Evolutionary conservation across 2,329 filamentous ascomycete species (phyloP).

Genomic region (Fusarium sp.): DNA sequence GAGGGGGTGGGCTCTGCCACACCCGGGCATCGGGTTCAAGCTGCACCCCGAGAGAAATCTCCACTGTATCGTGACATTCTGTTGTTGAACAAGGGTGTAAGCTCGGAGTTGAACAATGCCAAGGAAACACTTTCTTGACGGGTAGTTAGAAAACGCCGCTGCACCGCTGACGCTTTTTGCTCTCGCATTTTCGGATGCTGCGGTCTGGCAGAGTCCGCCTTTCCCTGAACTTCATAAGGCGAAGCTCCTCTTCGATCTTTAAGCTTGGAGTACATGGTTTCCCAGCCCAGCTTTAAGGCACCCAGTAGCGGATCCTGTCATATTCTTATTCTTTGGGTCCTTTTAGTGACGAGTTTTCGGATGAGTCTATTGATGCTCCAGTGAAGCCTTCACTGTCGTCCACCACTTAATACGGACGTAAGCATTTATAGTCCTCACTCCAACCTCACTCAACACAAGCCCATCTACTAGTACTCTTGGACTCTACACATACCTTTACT

Average conservation of each 20-base stretch:
- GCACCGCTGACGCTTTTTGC: conserved; percentile 16
- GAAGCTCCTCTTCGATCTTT: neutral
- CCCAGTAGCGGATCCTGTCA: neutral
- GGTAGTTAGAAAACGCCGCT: conserved; percentile 17
- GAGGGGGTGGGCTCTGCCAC: conserved; percentile 14
- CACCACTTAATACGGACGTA: neutral
- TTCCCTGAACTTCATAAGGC: conserved; percentile 23
- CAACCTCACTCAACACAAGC: neutral
- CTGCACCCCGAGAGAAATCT: conserved; percentile 28
- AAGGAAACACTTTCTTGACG: conserved; percentile 6
- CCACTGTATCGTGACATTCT: conserved; percentile 12
- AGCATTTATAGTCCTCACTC: neutral
- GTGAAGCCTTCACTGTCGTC: conserved; percentile 4
- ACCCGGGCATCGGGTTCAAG: conserved; percentile 38
- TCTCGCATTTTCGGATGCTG: neutral
- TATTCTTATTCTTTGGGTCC: neutral
- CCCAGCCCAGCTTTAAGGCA: neutral
- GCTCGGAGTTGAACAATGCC: conserved; percentile 1
- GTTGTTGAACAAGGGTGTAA: neutral
- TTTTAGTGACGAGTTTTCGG: neutral
- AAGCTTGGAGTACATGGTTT: neutral
- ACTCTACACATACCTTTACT: neutral
- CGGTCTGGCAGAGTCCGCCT: neutral
- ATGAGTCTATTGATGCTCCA: neutral
- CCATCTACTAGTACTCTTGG: neutral